These are phyloP conservation scores for Mortierella sp. DNA, from an alignment of 371 early-diverging fungal genomes.

Conservation along the genomic window DNA sequence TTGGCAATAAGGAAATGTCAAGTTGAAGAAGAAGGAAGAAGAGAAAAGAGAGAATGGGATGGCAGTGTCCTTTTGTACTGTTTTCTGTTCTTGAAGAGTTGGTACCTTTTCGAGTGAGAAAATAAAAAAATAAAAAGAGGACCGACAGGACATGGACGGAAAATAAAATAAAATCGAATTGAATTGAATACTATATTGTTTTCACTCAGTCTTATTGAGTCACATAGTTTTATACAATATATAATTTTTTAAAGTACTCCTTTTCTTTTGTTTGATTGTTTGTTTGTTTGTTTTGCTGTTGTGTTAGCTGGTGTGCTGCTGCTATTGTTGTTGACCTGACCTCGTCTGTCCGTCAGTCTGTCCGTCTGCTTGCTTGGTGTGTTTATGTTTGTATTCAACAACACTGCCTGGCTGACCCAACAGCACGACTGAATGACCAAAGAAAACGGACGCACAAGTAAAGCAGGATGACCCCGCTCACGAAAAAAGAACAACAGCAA, in stretches of 20 bases:
- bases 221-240: neutral
- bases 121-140: neutral
- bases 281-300: slow-evolving; percentile 4
- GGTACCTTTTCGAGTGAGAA: neutral
- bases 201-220: neutral
- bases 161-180: neutral
- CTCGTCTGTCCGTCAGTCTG: neutral
- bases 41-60: neutral
- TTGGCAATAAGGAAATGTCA: neutral
- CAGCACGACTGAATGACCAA: neutral
- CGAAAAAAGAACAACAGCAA: no score
- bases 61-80: slow-evolving; percentile 21
- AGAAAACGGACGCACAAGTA: neutral
- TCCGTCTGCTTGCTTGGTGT: neutral
- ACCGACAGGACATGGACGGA: neutral
- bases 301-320: neutral
- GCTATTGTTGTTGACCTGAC: slow-evolving; percentile 1
- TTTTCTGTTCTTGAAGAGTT: neutral
- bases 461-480: neutral
- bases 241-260: slow-evolving; percentile 2
- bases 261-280: neutral
- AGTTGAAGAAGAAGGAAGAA: neutral
- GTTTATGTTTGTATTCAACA: neutral
- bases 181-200: neutral
- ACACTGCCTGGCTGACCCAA: slow-evolving; percentile 4